Conservation (phyloP, 2,329 filamentous ascomycete species). For the Ophiostoma sp. region DNA sequence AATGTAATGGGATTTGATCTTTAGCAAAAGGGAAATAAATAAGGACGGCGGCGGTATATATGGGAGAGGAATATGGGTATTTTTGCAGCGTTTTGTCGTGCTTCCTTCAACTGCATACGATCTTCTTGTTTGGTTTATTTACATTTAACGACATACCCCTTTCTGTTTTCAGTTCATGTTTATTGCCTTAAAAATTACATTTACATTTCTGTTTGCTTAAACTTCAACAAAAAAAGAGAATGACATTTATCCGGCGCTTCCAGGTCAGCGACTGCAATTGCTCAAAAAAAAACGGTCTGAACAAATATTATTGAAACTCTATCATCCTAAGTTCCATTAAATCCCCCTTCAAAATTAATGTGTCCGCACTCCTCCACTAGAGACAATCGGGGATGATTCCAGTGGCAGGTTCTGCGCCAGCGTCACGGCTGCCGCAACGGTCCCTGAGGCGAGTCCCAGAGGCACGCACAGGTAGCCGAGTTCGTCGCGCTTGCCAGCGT, state of each 20-base stretch:
- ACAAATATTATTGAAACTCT: too few species aligned
- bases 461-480: background rate
- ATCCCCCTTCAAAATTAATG: background rate
- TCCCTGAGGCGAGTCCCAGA: background rate
- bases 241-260: too few species aligned
- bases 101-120: background rate
- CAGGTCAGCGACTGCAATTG: too few species aligned
- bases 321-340: too few species aligned
- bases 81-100: slow-evolving; percentile 2
- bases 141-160: slow-evolving; percentile 15
- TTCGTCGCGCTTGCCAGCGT: background rate
- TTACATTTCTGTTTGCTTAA: background rate
- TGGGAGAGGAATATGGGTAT: background rate
- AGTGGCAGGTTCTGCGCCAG: background rate
- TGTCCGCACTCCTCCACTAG: background rate
- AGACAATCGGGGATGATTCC: background rate
- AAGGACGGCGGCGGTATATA: background rate
- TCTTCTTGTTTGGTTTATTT: background rate
- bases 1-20: background rate
- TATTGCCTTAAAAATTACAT: background rate
- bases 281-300: too few species aligned
- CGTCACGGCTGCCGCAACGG: background rate
- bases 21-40: background rate
- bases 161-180: background rate
- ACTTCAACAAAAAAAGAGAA: too few species aligned